Conservation (phyloP, 2,329 filamentous ascomycete genomes). For the Lachnellula hyalina region DNA sequence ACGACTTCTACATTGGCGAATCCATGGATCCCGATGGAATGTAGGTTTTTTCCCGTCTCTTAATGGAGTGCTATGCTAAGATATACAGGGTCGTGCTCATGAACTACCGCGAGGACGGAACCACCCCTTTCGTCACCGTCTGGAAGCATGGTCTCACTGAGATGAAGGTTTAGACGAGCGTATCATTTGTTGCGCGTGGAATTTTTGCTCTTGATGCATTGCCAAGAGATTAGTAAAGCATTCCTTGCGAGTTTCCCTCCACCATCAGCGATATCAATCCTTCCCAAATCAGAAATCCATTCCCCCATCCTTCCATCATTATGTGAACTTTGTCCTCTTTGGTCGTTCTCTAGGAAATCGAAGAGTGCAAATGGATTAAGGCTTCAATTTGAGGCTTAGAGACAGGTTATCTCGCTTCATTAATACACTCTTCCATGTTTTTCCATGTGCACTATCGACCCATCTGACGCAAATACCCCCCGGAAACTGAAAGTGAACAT, state of each 20-base stretch:
- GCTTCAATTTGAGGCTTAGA: not conserved
- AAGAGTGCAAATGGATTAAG: not conserved
- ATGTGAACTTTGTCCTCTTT: not conserved
- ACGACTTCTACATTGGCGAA: conserved; percentile 89
- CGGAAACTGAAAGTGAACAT: not conserved
- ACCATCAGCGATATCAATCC: conserved; percentile 1
- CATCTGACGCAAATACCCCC: not conserved
- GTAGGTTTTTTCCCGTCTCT: conserved; percentile 47
- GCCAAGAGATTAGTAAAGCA: conserved; percentile 3
- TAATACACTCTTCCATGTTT: not conserved
- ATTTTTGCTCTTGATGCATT: conserved; percentile 3
- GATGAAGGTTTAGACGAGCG: conserved; percentile 77
- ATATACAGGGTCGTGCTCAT: conserved; percentile 73
- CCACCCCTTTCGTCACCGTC: conserved; percentile 81
- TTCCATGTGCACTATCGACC: not conserved
- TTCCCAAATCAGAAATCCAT: not conserved
- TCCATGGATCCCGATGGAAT: conserved; percentile 91
- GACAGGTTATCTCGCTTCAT: not conserved
- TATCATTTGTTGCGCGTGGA: conserved; percentile 1
- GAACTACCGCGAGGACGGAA: conserved; percentile 96
- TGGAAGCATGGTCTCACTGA: conserved; percentile 92
- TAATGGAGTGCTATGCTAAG: conserved; percentile 10
- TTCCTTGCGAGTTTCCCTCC: not conserved
- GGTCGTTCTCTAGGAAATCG: not conserved
- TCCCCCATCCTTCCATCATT: not conserved